A percentile compares a stretch with the other conserved stretches of the same genome.
phyloP scores from a whole-genome alignment of 129 eudicot species.

The Apium graveolens region DNA sequence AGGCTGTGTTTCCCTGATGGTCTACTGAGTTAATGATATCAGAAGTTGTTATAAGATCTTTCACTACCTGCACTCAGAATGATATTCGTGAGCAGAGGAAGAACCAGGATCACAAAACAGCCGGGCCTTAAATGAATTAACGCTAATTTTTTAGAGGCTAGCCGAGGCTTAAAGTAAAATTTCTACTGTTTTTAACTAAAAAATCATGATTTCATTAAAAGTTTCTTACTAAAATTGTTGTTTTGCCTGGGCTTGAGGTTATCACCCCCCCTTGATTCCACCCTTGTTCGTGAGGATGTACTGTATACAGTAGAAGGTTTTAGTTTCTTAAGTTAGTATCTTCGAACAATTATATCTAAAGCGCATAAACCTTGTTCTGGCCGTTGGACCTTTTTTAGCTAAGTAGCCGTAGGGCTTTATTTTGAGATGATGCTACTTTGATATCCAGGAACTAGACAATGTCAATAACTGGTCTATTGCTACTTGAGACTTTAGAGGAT shows the following conservation, averaged over 20 bases:
- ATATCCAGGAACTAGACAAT: not conserved
- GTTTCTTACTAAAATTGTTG: no score
- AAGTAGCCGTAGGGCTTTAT: not conserved
- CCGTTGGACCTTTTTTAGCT: not conserved
- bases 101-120: no score
- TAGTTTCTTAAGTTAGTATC: not conserved
- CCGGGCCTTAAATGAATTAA: no score
- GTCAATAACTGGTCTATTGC: not conserved
- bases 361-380: not conserved
- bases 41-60: conserved; percentile 42
- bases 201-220: no score
- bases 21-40: conserved; percentile 53
- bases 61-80: conserved; percentile 52
- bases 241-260: no score
- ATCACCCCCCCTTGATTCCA: no score
- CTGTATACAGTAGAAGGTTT: not conserved
- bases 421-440: not conserved
- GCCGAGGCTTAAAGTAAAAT: no score
- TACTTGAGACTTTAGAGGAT: not conserved
- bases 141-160: no score
- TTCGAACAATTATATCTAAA: not conserved
- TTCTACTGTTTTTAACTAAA: no score
- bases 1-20: conserved; percentile 81
- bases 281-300: not conserved
- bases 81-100: not conserved